Evolutionary conservation across 208 protist species (phyloP).

Genomic region (Porcisia hertigi): DNA sequence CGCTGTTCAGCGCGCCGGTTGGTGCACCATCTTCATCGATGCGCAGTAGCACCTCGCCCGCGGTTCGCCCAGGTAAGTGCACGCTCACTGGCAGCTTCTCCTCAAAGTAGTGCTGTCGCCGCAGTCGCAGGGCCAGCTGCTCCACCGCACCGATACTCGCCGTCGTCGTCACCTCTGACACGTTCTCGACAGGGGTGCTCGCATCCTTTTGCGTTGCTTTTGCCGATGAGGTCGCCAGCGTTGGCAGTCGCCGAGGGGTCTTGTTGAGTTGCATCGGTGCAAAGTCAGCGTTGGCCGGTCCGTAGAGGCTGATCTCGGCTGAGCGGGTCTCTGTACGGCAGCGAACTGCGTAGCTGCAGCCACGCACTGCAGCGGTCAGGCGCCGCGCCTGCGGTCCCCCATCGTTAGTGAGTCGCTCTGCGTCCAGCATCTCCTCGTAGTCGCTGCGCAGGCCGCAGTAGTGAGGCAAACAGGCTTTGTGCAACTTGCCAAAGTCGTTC

Average conservation of each 20-base stretch:
- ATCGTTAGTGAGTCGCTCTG: constrained; percentile 17
- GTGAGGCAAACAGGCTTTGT: constrained; percentile 46
- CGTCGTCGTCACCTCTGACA: constrained; percentile 1
- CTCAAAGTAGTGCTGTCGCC: constrained; percentile 34
- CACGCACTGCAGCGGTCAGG: background rate
- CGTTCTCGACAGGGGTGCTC: background rate
- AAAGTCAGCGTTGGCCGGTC: constrained; percentile 55
- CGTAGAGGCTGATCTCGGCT: constrained; percentile 69
- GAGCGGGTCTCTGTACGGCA: constrained; percentile 78
- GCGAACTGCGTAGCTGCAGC: constrained; percentile 60
- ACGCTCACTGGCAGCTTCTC: constrained; percentile 25
- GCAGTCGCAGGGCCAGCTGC: constrained; percentile 28
- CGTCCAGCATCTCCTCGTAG: constrained; percentile 28
- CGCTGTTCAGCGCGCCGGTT: background rate
- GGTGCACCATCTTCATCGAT: background rate
- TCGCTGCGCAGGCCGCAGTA: constrained; percentile 53
- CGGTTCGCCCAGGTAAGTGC: constrained; percentile 32
- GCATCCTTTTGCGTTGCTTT: background rate
- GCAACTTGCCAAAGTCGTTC: constrained; percentile 80
- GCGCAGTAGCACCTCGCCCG: constrained; percentile 27
- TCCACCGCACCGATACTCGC: constrained; percentile 16
- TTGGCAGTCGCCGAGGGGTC: constrained; percentile 7
- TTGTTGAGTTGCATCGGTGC: constrained; percentile 32
- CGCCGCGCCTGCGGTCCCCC: background rate
- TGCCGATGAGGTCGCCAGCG: background rate